Percentiles rank a stretch among this genome's conserved stretches.
Evolutionary conservation across 2,329 filamentous ascomycete species (phyloP).

Genomic region (Sporothrix inflata): DNA sequence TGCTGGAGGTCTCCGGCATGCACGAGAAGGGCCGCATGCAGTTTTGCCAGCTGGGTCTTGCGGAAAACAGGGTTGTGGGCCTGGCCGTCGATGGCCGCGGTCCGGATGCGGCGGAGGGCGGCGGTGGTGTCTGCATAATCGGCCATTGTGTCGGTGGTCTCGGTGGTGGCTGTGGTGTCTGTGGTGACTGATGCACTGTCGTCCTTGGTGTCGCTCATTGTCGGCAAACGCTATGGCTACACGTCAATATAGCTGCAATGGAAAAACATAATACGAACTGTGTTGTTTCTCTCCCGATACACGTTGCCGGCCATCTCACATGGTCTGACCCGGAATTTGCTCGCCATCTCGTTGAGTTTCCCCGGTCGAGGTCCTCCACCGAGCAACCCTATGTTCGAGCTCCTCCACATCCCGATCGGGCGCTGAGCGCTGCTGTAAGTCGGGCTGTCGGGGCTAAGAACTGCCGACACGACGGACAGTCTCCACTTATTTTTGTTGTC

Average conservation of each 20-base stretch:
- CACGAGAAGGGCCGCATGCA: not conserved
- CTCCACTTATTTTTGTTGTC: not conserved
- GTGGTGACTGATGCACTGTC: not conserved
- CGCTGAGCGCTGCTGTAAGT: not conserved
- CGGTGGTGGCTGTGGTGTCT: not conserved
- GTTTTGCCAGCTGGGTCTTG: constrained; percentile 7
- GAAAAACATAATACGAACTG: not conserved
- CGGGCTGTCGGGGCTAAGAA: not conserved
- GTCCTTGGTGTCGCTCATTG: not conserved
- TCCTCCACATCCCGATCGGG: constrained; percentile 4
- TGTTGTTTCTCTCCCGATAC: too few species aligned
- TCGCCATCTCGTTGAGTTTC: not conserved
- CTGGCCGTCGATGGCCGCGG: constrained; percentile 9
- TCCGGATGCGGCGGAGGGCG: not conserved
- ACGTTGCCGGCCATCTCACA: not conserved
- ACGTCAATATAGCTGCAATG: not conserved
- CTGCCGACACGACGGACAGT: not conserved
- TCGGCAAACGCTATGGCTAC: not conserved
- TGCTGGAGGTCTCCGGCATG: not conserved
- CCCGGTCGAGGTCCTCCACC: not conserved
- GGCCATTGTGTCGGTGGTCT: not conserved
- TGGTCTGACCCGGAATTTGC: not conserved
- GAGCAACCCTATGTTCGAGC: not conserved
- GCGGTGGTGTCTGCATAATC: not conserved
- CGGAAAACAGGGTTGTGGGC: constrained; percentile 9